phyloP scores from a whole-genome alignment of 2,329 filamentous ascomycete species.

The Amphichorda felina region DNA sequence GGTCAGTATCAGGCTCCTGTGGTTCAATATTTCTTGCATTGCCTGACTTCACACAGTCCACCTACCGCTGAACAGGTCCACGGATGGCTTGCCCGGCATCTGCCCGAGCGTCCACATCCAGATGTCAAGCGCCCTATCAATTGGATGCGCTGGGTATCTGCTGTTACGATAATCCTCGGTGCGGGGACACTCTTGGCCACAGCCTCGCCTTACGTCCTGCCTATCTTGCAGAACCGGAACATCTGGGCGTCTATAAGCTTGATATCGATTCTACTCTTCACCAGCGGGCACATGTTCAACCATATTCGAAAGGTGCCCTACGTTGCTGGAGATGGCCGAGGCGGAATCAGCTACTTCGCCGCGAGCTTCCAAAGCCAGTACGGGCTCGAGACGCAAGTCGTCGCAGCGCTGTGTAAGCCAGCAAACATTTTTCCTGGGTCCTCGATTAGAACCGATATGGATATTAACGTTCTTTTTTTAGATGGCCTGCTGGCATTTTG shows the following conservation, averaged over 20 bases:
- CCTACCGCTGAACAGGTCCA: slow-evolving; percentile 69
- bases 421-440: background rate
- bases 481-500: slow-evolving; percentile 73
- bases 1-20: slow-evolving; percentile 50
- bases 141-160: slow-evolving; percentile 62
- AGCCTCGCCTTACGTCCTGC: slow-evolving; percentile 66
- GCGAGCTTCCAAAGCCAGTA: slow-evolving; percentile 87
- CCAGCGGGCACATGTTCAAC: slow-evolving; percentile 98
- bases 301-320: slow-evolving; percentile 95
- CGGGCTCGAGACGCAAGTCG: slow-evolving; percentile 88
- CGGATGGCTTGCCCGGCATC: slow-evolving; percentile 65
- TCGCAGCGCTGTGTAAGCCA: slow-evolving; percentile 82
- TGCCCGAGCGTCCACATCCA: slow-evolving; percentile 69
- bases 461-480: slow-evolving; percentile 10
- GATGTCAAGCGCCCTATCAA: slow-evolving; percentile 76
- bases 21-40: background rate
- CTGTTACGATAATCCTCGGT: slow-evolving; percentile 58
- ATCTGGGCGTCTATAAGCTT: slow-evolving; percentile 87
- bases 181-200: slow-evolving; percentile 56
- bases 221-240: slow-evolving; percentile 79
- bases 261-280: slow-evolving; percentile 84
- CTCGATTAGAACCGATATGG: slow-evolving; percentile 1
- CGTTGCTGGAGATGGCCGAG: slow-evolving; percentile 70
- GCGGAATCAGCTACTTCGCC: slow-evolving; percentile 83
- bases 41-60: slow-evolving; percentile 33